Evolutionary conservation across 352 stramenopile genomes (phyloP).

Genomic region (Phytophthora idaei): DNA sequence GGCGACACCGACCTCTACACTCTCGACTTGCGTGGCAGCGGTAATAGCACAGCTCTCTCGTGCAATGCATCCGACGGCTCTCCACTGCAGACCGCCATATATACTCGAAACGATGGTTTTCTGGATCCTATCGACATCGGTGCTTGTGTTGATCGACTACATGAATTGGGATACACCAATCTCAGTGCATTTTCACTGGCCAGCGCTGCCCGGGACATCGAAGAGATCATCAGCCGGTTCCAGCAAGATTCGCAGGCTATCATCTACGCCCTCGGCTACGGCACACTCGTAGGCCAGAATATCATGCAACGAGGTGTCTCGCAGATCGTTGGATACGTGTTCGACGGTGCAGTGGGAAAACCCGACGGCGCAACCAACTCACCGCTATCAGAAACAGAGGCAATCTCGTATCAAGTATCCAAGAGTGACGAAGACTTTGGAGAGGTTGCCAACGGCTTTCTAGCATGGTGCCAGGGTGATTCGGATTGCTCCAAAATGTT

Average conservation of each 20-base stretch:
- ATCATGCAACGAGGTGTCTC: constrained; percentile 59
- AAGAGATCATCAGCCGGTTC: constrained; percentile 53
- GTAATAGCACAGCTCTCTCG: constrained; percentile 47
- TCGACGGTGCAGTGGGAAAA: constrained; percentile 54
- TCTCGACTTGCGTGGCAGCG: constrained; percentile 57
- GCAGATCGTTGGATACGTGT: constrained; percentile 60
- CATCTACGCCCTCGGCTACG: constrained; percentile 75
- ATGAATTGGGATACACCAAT: constrained; percentile 24
- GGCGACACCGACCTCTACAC: constrained; percentile 57
- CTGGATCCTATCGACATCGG: constrained; percentile 22
- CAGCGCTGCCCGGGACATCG: constrained; percentile 66
- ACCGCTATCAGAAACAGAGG: background rate
- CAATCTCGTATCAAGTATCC: constrained; percentile 26
- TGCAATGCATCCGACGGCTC: constrained; percentile 37
- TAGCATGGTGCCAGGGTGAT: constrained; percentile 53
- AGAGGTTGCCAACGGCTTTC: constrained; percentile 47
- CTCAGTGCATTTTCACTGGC: constrained; percentile 70
- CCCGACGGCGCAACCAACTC: background rate
- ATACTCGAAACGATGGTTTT: constrained; percentile 26
- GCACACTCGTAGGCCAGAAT: constrained; percentile 66
- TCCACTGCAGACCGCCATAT: constrained; percentile 33
- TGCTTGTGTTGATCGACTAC: constrained; percentile 16
- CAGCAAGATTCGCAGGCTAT: constrained; percentile 48
- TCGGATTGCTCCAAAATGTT: constrained; percentile 49
- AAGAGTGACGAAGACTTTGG: constrained; percentile 53